These are phyloP conservation scores for Tylopilus balloui DNA, from an alignment of 768 basidiomycete species.

Conservation along the genomic window DNA sequence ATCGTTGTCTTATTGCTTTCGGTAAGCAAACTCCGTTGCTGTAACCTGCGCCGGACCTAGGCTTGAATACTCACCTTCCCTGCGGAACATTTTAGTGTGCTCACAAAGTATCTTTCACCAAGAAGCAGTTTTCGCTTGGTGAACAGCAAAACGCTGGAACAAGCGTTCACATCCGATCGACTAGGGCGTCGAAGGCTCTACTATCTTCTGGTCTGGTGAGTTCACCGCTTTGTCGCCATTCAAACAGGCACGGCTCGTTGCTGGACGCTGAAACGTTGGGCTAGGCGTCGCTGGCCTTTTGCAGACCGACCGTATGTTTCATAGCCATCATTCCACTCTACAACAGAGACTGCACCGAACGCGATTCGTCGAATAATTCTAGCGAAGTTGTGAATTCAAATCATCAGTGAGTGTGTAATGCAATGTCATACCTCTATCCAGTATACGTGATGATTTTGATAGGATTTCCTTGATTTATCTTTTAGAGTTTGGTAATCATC, in stretches of 20 bases:
- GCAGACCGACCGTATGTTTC: neutral
- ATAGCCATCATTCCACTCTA: conserved; percentile 61
- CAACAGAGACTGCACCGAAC: conserved; percentile 48
- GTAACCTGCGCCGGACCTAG: neutral
- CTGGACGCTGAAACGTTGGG: conserved; percentile 73
- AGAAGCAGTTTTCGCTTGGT: neutral
- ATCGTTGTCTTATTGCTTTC: conserved; percentile 77
- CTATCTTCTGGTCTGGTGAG: conserved; percentile 70
- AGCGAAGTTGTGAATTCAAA: conserved; percentile 43
- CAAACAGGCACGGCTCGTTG: conserved; percentile 68
- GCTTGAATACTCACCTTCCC: neutral
- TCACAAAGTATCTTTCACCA: neutral
- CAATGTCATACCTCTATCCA: neutral
- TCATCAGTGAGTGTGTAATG: conserved; percentile 58
- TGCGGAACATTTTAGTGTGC: conserved; percentile 50
- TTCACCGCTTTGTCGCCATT: conserved; percentile 68
- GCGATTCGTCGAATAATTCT: neutral
- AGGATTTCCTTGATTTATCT: conserved; percentile 50
- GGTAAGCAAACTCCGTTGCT: conserved; percentile 46
- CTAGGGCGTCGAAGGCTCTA: conserved; percentile 69
- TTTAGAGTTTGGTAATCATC: conserved; percentile 63
- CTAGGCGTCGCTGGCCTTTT: conserved; percentile 66
- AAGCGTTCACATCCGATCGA: conserved; percentile 71
- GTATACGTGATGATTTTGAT: neutral
- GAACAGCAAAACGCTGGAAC: conserved; percentile 55